Evolutionary conservation across 2,329 filamentous ascomycete genomes (phyloP).

Genomic region (Emergomyces africanus): DNA sequence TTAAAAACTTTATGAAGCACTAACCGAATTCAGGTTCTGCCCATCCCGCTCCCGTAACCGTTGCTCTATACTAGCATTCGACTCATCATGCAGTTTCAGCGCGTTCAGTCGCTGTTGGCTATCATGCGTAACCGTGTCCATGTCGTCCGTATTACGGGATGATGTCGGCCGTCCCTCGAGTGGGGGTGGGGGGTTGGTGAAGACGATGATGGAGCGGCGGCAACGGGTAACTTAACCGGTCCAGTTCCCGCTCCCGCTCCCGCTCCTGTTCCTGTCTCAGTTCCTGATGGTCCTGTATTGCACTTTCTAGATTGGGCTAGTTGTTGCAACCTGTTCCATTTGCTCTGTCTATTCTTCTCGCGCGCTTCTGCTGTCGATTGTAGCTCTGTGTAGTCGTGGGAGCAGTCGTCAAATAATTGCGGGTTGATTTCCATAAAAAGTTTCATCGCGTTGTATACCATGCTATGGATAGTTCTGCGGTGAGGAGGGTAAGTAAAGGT

Average conservation of each 20-base stretch:
- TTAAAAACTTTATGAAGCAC: slow-evolving; percentile 16
- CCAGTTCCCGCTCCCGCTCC: background rate
- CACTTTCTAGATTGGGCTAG: slow-evolving; percentile 61
- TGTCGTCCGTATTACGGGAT: slow-evolving; percentile 46
- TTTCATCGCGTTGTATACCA: slow-evolving; percentile 99
- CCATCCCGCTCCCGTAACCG: slow-evolving; percentile 22
- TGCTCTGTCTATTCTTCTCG: slow-evolving; percentile 66
- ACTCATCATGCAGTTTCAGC: slow-evolving; percentile 74
- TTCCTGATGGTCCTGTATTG: slow-evolving; percentile 14
- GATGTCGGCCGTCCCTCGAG: background rate
- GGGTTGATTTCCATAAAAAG: slow-evolving; percentile 99
- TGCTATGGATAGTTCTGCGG: slow-evolving; percentile 86
- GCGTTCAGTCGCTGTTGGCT: slow-evolving; percentile 81
- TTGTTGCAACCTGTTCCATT: slow-evolving; percentile 78
- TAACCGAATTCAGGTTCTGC: slow-evolving; percentile 30
- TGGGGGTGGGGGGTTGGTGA: slow-evolving; percentile 28
- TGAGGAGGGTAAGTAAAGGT: slow-evolving; percentile 3
- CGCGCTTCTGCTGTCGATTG: slow-evolving; percentile 84
- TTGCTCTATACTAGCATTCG: slow-evolving; percentile 40
- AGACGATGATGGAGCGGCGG: slow-evolving; percentile 25
- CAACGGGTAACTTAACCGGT: background rate
- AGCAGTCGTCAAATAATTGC: slow-evolving; percentile 95
- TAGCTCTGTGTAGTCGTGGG: slow-evolving; percentile 92
- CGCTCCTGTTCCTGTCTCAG: background rate
- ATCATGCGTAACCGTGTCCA: slow-evolving; percentile 67